A percentile compares a stretch with the other conserved stretches of the same genome.
Evolutionary conservation across 495 filamentous ascomycete genomes (phyloP).

Genomic region (Penicillium turbatum): DNA sequence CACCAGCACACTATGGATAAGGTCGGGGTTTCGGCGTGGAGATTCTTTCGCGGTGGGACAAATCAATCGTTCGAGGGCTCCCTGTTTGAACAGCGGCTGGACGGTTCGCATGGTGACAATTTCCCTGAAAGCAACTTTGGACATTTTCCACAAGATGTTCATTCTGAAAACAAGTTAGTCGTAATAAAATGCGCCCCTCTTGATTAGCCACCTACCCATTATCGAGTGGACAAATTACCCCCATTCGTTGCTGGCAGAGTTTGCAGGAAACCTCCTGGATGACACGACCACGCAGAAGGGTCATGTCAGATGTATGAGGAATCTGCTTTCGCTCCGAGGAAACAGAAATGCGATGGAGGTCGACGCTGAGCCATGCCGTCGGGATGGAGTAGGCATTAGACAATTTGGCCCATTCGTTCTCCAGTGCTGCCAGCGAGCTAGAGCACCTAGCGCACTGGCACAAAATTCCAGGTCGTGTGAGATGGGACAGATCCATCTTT

Average conservation of each 20-base stretch:
- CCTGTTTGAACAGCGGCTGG: slow-evolving; percentile 38
- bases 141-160: slow-evolving; percentile 45
- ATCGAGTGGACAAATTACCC: slow-evolving; percentile 36
- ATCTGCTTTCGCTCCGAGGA: slow-evolving; percentile 41
- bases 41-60: slow-evolving; percentile 24
- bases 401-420: slow-evolving; percentile 47
- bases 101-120: slow-evolving; percentile 46
- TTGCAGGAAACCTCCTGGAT: slow-evolving; percentile 43
- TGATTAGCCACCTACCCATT: slow-evolving; percentile 34
- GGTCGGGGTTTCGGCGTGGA: slow-evolving; percentile 17
- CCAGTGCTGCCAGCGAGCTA: slow-evolving; percentile 44
- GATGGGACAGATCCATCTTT: slow-evolving; percentile 38
- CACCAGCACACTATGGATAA: slow-evolving; percentile 27
- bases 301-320: slow-evolving; percentile 39
- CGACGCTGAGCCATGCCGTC: slow-evolving; percentile 43
- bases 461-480: slow-evolving; percentile 40
- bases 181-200: not conserved
- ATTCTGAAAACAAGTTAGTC: slow-evolving; percentile 24
- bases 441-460: slow-evolving; percentile 44
- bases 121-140: slow-evolving; percentile 43
- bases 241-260: slow-evolving; percentile 45
- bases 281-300: slow-evolving; percentile 38
- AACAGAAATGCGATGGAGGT: slow-evolving; percentile 41
- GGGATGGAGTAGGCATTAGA: slow-evolving; percentile 41
- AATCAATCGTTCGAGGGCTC: slow-evolving; percentile 31